Conservation (phyloP, 495 filamentous ascomycete species). For the Hyaloscypha bicolor region DNA sequence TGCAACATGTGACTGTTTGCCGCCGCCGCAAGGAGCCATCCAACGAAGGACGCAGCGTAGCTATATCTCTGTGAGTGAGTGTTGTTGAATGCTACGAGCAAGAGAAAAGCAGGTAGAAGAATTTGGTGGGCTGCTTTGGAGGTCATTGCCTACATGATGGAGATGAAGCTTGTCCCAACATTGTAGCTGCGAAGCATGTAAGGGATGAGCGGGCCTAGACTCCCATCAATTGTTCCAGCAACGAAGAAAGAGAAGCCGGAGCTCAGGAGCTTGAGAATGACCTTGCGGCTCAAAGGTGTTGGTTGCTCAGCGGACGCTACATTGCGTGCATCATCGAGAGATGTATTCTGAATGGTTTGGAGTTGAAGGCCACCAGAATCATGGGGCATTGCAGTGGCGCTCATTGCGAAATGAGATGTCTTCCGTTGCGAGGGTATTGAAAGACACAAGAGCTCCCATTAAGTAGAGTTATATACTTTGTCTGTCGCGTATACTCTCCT, state of each 20-base stretch:
- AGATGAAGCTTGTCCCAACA: slow-evolving; percentile 52
- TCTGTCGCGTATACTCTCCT: not conserved
- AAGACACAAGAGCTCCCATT: not conserved
- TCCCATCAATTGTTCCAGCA: slow-evolving; percentile 57
- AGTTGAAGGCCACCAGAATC: not conserved
- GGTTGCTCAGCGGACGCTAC: not conserved
- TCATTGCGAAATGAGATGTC: not conserved
- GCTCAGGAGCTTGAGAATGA: slow-evolving; percentile 44
- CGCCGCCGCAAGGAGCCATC: slow-evolving; percentile 51
- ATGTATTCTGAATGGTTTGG: not conserved
- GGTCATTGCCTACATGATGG: slow-evolving; percentile 40
- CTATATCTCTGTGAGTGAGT: slow-evolving; percentile 17
- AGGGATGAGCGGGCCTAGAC: slow-evolving; percentile 55
- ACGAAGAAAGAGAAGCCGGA: slow-evolving; percentile 55
- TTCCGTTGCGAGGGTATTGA: not conserved
- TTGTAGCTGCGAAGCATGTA: slow-evolving; percentile 51
- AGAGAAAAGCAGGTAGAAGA: not conserved
- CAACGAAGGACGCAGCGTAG: slow-evolving; percentile 45
- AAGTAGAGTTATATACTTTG: not conserved
- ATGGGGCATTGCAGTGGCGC: not conserved
- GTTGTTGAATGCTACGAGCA: not conserved
- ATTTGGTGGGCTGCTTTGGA: slow-evolving; percentile 28
- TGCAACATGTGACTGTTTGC: slow-evolving; percentile 49
- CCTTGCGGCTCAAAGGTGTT: not conserved
- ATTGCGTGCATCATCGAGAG: not conserved